A percentile compares a stretch with the other conserved stretches of the same genome.
Evolutionary conservation across 257 asterid genomes (phyloP).

Genomic region (Nemophila menziesii): DNA sequence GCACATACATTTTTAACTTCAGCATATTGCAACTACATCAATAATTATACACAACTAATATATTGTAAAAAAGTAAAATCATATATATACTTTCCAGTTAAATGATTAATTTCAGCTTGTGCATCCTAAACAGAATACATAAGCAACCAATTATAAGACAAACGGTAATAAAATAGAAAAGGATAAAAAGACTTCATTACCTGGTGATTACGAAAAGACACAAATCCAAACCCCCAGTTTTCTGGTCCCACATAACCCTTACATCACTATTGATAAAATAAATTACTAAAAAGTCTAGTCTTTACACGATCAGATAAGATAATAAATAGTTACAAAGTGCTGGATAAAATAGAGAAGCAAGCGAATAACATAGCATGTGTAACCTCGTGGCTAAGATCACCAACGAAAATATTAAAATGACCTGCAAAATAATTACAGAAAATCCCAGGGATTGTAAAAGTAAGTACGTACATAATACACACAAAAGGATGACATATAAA

Average conservation of each 20-base stretch:
- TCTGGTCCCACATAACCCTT: slow-evolving; percentile 96
- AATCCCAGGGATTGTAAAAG: no score
- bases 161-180: neutral
- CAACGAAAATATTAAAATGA: slow-evolving; percentile 85
- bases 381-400: slow-evolving; percentile 93
- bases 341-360: slow-evolving; percentile 67
- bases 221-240: slow-evolving; percentile 92
- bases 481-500: no score
- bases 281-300: neutral
- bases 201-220: slow-evolving; percentile 86
- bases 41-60: no score
- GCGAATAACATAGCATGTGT: slow-evolving; percentile 80
- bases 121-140: slow-evolving; percentile 58
- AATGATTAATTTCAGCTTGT: slow-evolving; percentile 77
- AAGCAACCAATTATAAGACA: slow-evolving; percentile 2
- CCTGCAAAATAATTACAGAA: slow-evolving; percentile 32
- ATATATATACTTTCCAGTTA: slow-evolving; percentile 49
- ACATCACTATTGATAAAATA: slow-evolving; percentile 51
- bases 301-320: slow-evolving; percentile 10
- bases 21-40: no score
- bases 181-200: slow-evolving; percentile 27
- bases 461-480: no score
- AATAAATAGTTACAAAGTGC: slow-evolving; percentile 58
- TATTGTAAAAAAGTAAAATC: no score
- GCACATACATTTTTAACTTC: no score